phyloP scores from a whole-genome alignment of 352 stramenopile genomes.

The Pythium sukuiense region DNA sequence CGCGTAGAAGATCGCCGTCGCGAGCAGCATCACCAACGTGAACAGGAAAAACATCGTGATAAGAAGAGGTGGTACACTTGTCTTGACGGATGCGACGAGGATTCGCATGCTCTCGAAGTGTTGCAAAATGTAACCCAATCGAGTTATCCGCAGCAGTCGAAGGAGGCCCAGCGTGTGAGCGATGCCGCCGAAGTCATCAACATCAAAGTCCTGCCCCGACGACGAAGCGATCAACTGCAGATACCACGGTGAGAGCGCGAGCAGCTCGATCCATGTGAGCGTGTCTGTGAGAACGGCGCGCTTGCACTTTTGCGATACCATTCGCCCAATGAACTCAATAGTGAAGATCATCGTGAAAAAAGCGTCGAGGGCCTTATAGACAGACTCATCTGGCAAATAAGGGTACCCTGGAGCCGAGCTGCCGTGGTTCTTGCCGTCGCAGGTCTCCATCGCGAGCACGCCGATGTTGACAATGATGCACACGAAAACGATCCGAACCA shows the following conservation, averaged over 20 bases:
- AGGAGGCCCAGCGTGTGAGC: constrained; percentile 41
- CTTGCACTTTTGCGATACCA: constrained; percentile 31
- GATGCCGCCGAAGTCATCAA: constrained; percentile 19
- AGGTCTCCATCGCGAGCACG: constrained; percentile 58
- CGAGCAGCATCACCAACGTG: constrained; percentile 72
- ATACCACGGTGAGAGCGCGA: constrained; percentile 62
- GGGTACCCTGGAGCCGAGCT: constrained; percentile 61
- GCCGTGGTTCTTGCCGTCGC: constrained; percentile 52
- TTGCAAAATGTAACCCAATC: constrained; percentile 53
- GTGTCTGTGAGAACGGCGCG: constrained; percentile 35
- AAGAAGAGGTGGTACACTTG: constrained; percentile 52
- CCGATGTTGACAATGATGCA: constrained; percentile 53
- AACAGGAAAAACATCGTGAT: constrained; percentile 80
- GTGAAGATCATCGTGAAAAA: constrained; percentile 56
- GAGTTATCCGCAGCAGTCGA: constrained; percentile 49
- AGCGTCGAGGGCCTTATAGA: constrained; percentile 39
- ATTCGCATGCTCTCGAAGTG: constrained; percentile 63
- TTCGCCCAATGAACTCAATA: constrained; percentile 48
- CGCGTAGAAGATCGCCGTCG: constrained; percentile 72
- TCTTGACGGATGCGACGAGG: constrained; percentile 51
- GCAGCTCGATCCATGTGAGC: constrained; percentile 54
- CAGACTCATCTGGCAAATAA: constrained; percentile 38
- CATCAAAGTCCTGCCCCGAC: constrained; percentile 21
- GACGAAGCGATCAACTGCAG: constrained; percentile 32
- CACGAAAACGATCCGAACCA: constrained; percentile 50